phyloP scores from a whole-genome alignment of 2,329 filamentous ascomycete species.

The Mycosphaerella arachidis region DNA sequence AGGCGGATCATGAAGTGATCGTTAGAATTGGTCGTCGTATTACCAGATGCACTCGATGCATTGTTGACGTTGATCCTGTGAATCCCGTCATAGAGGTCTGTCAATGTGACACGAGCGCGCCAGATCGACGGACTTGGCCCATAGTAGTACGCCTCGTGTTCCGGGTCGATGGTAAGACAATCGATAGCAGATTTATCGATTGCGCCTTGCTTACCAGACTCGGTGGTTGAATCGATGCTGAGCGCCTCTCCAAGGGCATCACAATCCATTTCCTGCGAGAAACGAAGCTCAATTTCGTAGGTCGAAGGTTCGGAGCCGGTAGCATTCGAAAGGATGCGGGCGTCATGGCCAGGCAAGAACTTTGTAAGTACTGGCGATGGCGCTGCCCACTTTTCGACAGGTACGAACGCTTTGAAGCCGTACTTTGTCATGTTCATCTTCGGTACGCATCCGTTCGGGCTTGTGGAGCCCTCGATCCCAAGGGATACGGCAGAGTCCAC shows the following conservation, averaged over 20 bases:
- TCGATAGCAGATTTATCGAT: constrained; percentile 44
- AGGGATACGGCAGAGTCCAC: constrained; percentile 44
- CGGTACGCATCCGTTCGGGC: constrained; percentile 53
- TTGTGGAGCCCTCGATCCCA: constrained; percentile 44
- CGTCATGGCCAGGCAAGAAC: constrained; percentile 59
- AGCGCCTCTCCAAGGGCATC: constrained; percentile 49
- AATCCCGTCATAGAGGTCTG: constrained; percentile 57
- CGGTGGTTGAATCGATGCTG: constrained; percentile 51
- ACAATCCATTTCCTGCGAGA: constrained; percentile 60
- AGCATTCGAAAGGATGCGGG: constrained; percentile 49
- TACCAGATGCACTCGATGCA: constrained; percentile 42
- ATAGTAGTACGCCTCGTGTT: constrained; percentile 38
- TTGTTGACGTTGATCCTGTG: constrained; percentile 57
- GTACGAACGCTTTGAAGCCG: constrained; percentile 59
- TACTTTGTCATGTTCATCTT: constrained; percentile 51
- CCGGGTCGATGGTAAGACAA: constrained; percentile 42
- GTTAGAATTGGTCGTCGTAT: constrained; percentile 45
- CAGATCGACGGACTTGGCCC: constrained; percentile 54
- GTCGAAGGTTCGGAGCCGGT: constrained; percentile 30
- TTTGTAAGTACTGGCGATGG: constrained; percentile 57
- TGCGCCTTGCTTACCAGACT: constrained; percentile 40
- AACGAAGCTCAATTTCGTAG: constrained; percentile 52
- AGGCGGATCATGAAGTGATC: constrained; percentile 61
- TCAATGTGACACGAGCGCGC: constrained; percentile 50
- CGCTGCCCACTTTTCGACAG: constrained; percentile 45